Evolutionary conservation across 1,284 basidiomycete species (phyloP), one percentile per base, ranked within the genome.

Genomic region (Ceratobasidium papillatum): DNA sequence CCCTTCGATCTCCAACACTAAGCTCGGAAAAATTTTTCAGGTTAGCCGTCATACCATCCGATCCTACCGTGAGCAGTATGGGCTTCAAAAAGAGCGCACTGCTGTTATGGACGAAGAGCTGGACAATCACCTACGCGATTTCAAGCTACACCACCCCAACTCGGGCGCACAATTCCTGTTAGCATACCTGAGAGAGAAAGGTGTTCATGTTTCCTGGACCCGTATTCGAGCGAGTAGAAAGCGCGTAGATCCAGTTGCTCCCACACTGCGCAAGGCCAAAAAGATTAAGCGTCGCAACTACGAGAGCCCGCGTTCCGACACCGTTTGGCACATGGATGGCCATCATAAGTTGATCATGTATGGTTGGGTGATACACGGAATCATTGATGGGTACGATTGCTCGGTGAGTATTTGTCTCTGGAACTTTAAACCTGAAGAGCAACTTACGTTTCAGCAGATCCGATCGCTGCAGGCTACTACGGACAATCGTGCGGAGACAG

Each of bases 281-380:
- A 74, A 71, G 12, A 82, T 83, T n/a, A 47, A 64, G 1, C 74
- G 80, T 0, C 76, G 78, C 0, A 76, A 79, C 45, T 86, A 86
- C 72, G 32, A 75, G 14, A 80, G 83, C 0, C 43, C 79, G 1
- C 63, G 80, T 0, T 83, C 85, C 3, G 86, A 87, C 77, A 74
- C 79, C 0, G 69, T 87, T 0, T 87, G 86, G 86, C 86, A 87
- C 77, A 74, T 82, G 41, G 84, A 87, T 78, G 85, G 86, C 0
- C 85, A 87, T 74, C 86, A 87, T 74, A 87, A 87, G 75, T 78
- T 87, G 0, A 87, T 88, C 12, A 47, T 49, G 0, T 88, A 84
- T 85, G 85, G 85, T 0, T 82, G 87, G 65, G 84, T 88, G 0
- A 84, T 88, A 17, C 87, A 88, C 80, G 86, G 85, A 0, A 47